Conservation (phyloP, 2,329 filamentous ascomycete genomes). For the Colletotrichum orbiculare region DNA sequence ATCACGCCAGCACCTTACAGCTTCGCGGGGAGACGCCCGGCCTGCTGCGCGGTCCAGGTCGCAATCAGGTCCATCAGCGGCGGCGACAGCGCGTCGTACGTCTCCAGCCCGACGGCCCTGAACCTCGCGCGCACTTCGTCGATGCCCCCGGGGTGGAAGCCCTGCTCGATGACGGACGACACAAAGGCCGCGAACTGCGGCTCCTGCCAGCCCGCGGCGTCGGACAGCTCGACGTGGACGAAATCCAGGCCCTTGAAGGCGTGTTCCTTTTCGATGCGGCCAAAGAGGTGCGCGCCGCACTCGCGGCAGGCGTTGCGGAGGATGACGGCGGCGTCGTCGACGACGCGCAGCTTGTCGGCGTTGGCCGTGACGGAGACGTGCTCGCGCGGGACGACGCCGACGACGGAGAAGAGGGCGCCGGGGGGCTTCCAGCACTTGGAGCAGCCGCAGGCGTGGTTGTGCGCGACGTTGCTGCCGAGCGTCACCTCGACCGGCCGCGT, state of each 20-base stretch:
- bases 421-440: slow-evolving; percentile 78
- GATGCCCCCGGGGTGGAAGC: slow-evolving; percentile 66
- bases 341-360: slow-evolving; percentile 64
- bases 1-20: slow-evolving; percentile 6
- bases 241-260: slow-evolving; percentile 77
- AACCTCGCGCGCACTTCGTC: slow-evolving; percentile 65
- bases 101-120: slow-evolving; percentile 64
- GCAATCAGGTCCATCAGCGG: slow-evolving; percentile 72
- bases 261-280: slow-evolving; percentile 73
- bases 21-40: slow-evolving; percentile 40
- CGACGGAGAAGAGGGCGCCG: slow-evolving; percentile 71
- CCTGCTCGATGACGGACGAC: slow-evolving; percentile 75
- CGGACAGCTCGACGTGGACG: slow-evolving; percentile 71
- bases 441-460: slow-evolving; percentile 79
- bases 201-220: slow-evolving; percentile 75
- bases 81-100: slow-evolving; percentile 72
- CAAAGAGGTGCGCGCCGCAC: slow-evolving; percentile 73
- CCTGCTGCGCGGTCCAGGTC: slow-evolving; percentile 64
- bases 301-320: slow-evolving; percentile 69
- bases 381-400: slow-evolving; percentile 69
- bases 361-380: slow-evolving; percentile 68
- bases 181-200: slow-evolving; percentile 78
- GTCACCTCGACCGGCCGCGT: slow-evolving; percentile 67
- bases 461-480: slow-evolving; percentile 67
- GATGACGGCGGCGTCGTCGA: slow-evolving; percentile 68